Evolutionary conservation across 345 rosid genomes (phyloP).

Genomic region (Brassica nigra): DNA sequence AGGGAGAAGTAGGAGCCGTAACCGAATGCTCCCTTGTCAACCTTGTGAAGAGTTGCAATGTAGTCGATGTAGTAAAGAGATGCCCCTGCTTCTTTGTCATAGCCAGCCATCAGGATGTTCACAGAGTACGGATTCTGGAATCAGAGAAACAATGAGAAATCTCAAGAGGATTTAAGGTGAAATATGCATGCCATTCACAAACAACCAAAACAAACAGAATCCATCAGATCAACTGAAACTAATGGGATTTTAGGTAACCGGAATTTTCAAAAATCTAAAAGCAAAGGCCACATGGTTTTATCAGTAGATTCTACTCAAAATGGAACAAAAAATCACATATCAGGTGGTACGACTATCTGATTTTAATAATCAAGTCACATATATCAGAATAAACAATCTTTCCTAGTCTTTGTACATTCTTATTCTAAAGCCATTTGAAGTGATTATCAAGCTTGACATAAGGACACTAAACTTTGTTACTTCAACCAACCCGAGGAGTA

Average conservation of each 20-base stretch:
- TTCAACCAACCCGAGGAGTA: background rate
- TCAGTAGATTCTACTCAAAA: background rate
- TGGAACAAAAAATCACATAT: background rate
- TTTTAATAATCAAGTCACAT: background rate
- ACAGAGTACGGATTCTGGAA: constrained; percentile 80
- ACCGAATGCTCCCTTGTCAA: constrained; percentile 95
- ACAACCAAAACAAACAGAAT: background rate
- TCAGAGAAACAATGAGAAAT: constrained; percentile 12
- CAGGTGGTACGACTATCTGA: background rate
- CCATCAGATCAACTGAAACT: background rate
- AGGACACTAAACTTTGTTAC: background rate
- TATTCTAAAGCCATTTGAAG: background rate
- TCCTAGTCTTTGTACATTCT: background rate
- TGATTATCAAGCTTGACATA: background rate
- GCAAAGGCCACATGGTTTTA: constrained; percentile 1
- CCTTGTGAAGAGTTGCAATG: constrained; percentile 94
- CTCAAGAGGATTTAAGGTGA: background rate
- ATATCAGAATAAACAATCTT: background rate
- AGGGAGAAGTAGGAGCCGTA: constrained; percentile 91
- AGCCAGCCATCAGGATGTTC: constrained; percentile 93
- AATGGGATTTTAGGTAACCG: background rate
- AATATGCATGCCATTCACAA: background rate
- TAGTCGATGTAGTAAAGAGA: constrained; percentile 94
- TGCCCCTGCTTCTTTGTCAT: constrained; percentile 89
- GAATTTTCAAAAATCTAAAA: background rate